phyloP scores from a whole-genome alignment of 2,329 filamentous ascomycete species.

The Chrysoporthe cubensis region DNA sequence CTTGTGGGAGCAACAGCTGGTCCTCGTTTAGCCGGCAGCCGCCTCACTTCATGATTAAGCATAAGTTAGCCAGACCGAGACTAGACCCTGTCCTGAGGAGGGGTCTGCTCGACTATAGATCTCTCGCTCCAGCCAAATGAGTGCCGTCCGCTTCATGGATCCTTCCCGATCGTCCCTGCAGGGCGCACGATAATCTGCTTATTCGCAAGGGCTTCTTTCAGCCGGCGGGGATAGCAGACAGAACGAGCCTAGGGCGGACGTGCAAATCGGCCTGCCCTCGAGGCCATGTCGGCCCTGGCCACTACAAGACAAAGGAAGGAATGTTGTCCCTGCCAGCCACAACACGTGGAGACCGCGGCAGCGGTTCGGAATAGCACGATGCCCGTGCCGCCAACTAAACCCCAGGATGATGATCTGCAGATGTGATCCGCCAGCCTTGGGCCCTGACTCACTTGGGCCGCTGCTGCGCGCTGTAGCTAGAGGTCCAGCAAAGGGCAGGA shows the following conservation, averaged over 20 bases:
- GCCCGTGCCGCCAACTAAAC: not conserved
- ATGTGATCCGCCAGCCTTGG: not conserved
- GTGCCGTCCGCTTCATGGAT: not conserved
- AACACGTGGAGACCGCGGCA: not conserved
- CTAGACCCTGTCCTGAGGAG: not conserved
- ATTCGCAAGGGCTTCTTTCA: not conserved
- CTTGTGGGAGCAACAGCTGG: not conserved
- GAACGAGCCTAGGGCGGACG: not conserved
- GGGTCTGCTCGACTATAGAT: not conserved
- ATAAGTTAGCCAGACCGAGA: conserved; percentile 4
- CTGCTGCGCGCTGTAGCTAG: not conserved
- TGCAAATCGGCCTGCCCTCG: not conserved
- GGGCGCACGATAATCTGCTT: conserved; percentile 2
- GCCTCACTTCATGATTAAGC: conserved; percentile 1
- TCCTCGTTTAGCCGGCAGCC: not conserved
- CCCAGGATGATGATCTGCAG: not conserved
- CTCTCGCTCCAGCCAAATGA: not conserved
- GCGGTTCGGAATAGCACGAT: not conserved
- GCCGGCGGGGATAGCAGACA: not conserved
- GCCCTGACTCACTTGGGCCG: not conserved
- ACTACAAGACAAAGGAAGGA: not conserved
- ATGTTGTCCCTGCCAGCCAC: not conserved
- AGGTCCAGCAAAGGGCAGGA: not conserved
- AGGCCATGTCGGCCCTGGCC: not conserved
- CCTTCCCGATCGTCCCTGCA: not conserved